phyloP scores from a whole-genome alignment of 2,329 filamentous ascomycete species.

The Zymoseptoria pseudotritici region DNA sequence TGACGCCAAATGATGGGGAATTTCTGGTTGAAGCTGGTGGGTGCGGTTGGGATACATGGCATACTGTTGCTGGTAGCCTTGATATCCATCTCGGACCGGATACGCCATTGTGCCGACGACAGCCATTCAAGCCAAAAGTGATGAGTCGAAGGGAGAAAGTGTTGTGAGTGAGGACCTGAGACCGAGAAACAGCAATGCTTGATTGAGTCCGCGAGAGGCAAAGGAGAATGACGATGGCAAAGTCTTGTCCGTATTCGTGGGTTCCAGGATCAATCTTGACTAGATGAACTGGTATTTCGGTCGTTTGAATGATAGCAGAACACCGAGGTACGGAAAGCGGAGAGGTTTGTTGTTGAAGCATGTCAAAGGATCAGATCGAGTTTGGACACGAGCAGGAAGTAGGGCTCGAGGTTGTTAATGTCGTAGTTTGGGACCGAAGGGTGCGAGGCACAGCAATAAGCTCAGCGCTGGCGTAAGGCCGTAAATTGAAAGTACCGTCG shows the following conservation, averaged over 20 bases:
- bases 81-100: constrained; percentile 21
- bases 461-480: constrained; percentile 15
- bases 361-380: constrained; percentile 1
- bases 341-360: neutral
- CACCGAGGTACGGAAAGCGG: neutral
- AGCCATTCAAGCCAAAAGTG: constrained; percentile 19
- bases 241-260: neutral
- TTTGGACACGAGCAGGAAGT: constrained; percentile 10
- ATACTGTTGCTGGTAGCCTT: constrained; percentile 23
- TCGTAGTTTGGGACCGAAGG: neutral
- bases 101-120: constrained; percentile 26
- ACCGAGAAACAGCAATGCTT: neutral
- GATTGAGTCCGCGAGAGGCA: neutral
- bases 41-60: constrained; percentile 21
- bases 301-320: neutral
- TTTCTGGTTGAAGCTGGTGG: constrained; percentile 13
- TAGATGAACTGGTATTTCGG: neutral
- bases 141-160: neutral
- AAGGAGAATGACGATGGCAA: neutral
- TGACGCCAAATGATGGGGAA: constrained; percentile 12
- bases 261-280: neutral
- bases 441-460: constrained; percentile 10
- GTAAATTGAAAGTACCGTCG: constrained; percentile 16
- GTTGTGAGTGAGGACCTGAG: neutral
- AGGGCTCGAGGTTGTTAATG: neutral